phyloP scores from a whole-genome alignment of 1,139 yeast species.

The Geotrichum macrosporum region DNA sequence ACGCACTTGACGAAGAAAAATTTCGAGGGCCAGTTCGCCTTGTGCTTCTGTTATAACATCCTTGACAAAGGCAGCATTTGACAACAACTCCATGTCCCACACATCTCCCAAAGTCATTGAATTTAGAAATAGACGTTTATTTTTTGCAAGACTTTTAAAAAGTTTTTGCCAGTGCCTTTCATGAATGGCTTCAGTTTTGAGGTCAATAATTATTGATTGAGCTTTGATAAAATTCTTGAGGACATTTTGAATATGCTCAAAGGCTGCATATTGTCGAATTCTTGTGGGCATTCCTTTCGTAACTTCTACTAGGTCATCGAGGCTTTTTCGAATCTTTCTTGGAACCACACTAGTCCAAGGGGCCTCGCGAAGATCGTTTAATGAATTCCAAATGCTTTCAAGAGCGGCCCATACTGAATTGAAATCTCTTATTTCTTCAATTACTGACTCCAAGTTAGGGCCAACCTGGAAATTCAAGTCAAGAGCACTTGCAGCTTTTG shows the following conservation, averaged over 20 bases:
- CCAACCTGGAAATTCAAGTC: constrained; percentile 39
- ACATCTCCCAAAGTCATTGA: constrained; percentile 53
- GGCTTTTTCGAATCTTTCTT: constrained; percentile 44
- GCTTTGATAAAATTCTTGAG: constrained; percentile 45
- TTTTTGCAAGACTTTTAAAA: constrained; percentile 36
- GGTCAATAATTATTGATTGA: constrained; percentile 44
- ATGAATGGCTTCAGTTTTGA: constrained; percentile 56
- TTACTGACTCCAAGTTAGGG: constrained; percentile 36
- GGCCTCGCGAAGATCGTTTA: constrained; percentile 44
- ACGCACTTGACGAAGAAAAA: constrained; percentile 47
- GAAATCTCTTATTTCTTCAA: constrained; percentile 56
- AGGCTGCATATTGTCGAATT: constrained; percentile 66
- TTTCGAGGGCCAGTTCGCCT: constrained; percentile 66
- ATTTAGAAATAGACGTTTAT: constrained; percentile 28
- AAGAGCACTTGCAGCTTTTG: constrained; percentile 45
- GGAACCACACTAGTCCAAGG: constrained; percentile 54
- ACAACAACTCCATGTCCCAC: constrained; percentile 51
- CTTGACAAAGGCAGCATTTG: constrained; percentile 48
- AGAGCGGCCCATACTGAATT: constrained; percentile 65
- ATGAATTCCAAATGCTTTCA: constrained; percentile 50
- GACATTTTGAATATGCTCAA: constrained; percentile 51
- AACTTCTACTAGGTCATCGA: constrained; percentile 50
- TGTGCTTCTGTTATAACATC: constrained; percentile 60
- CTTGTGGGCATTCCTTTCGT: constrained; percentile 55
- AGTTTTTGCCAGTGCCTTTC: constrained; percentile 69